Evolutionary conservation across 1,284 basidiomycete genomes (phyloP).

Genomic region (Ustilago hordei): DNA sequence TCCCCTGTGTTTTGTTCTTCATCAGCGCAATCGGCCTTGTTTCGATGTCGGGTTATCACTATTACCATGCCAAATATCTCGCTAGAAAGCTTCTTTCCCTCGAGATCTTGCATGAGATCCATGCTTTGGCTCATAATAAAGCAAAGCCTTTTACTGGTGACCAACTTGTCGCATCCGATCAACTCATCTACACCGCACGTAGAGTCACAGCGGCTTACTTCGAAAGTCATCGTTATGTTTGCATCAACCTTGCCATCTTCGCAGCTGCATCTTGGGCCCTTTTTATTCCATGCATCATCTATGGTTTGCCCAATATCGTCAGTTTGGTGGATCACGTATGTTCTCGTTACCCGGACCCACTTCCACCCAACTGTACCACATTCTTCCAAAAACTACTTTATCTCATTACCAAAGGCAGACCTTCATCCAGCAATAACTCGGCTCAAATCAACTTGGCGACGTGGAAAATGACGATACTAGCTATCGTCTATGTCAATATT

Average conservation of each 20-base stretch:
- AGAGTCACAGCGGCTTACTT: conserved; percentile 1
- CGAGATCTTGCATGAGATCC: background rate
- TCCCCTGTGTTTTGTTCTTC: conserved; percentile 14
- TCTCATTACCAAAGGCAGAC: conserved; percentile 16
- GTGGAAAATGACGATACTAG: conserved; percentile 34
- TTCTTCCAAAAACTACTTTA: conserved; percentile 13
- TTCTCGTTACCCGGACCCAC: background rate
- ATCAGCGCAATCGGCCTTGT: conserved; percentile 10
- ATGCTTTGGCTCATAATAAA: background rate
- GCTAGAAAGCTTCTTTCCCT: conserved; percentile 2
- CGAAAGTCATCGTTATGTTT: conserved; percentile 11
- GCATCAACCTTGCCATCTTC: conserved; percentile 18
- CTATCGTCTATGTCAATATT: conserved; percentile 9
- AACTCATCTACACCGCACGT: conserved; percentile 15
- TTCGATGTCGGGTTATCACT: conserved; percentile 1
- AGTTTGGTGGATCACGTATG: conserved; percentile 15
- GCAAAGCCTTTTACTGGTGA: background rate
- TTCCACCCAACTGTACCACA: conserved; percentile 9
- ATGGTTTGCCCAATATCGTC: conserved; percentile 12
- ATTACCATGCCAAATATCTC: conserved; percentile 11
- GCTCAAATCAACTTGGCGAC: conserved; percentile 8
- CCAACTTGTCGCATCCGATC: conserved; percentile 14
- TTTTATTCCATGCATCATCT: background rate
- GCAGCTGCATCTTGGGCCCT: conserved; percentile 1
- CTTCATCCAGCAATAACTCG: background rate